phyloP scores from a whole-genome alignment of 805 yeast genomes.

The Metahyphopichia silvanorum region DNA sequence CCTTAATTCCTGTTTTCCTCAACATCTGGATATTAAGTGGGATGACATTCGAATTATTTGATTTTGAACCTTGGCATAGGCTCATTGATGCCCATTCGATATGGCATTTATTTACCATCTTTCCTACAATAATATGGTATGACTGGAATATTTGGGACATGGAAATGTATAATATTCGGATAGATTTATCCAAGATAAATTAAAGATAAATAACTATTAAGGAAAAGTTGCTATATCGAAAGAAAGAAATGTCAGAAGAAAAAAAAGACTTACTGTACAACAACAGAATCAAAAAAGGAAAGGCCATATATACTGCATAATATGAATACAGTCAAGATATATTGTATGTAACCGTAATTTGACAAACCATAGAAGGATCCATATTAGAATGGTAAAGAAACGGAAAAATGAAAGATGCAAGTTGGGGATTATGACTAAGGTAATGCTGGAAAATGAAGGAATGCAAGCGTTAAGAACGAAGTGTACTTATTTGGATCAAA shows the following conservation, averaged over 20 bases:
- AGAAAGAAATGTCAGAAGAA: conserved; percentile 1
- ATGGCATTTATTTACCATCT: conserved; percentile 88
- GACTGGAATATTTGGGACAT: conserved; percentile 51
- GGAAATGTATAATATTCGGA: conserved; percentile 23
- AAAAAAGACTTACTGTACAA: background rate
- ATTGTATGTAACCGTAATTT: too few species aligned
- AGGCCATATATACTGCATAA: too few species aligned
- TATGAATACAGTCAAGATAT: too few species aligned
- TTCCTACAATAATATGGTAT: conserved; percentile 78
- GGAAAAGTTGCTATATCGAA: background rate
- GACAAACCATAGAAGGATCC: too few species aligned
- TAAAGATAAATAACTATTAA: background rate
- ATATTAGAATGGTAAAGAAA: too few species aligned
- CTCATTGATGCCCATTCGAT: conserved; percentile 79
- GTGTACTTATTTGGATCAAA: too few species aligned
- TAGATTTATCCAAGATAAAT: background rate
- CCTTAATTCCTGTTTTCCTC: conserved; percentile 31
- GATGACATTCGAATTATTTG: conserved; percentile 31
- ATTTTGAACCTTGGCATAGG: conserved; percentile 29
- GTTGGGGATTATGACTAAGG: too few species aligned
- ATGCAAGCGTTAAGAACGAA: too few species aligned
- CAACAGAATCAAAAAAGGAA: conserved; percentile 2
- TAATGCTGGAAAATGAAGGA: too few species aligned
- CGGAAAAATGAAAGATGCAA: too few species aligned
- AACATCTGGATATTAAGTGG: conserved; percentile 31